Base-by-base conservation (phyloP, 2,329 filamentous ascomycete genomes). In the Aspergillus hiratsukae region DNA sequence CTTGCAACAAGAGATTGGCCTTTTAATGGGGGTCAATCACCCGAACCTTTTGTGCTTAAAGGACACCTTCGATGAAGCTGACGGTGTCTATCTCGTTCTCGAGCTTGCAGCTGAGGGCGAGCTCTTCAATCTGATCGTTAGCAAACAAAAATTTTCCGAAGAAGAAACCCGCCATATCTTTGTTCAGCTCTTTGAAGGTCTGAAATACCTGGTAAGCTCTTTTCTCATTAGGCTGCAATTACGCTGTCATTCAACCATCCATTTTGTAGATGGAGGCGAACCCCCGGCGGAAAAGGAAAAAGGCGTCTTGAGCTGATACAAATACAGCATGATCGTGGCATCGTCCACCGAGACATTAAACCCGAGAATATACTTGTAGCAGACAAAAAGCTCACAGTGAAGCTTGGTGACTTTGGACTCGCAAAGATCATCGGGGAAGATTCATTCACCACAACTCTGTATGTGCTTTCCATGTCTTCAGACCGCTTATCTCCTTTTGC, bases 341-440 rank as follows among this genome's bases (percentile, higher is more conserved):
- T 99, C 72, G 92, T 97, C 4, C 94, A 99, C 72, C 88, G 94
- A 56, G 94, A 99, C 66, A 97, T 99, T 76, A 97, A 97, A 74
- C 93, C 92, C 0, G 93, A 97, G 71, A 97, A 97, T 67, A 97
- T 99, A 35, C 78, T 99, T 8, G 78, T 99, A 37, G 86, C 88
- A 4, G 91, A 97, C 74, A 91, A 90, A 67, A 82, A 94, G 35
- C 77, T 97, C 28, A 87, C 87, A 57, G 87, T 96, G 61, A 99
- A 99, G 76, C 78, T 99, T 59, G 94, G 92, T 21, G 94, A 99
- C 74, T 99, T 99, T 74, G 94, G 94, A 48, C 82, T 99, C 40
- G 93, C 94, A 45, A 99, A 99, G 76, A 97, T 99, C 63, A 96
- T 99, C 63, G 95, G 95, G 60, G 94, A 99, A 72, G 91, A 97